Percentiles rank a stretch among this genome's conserved stretches.
phyloP scores from a whole-genome alignment of 768 basidiomycete species.

The Lyophyllum decastes region DNA sequence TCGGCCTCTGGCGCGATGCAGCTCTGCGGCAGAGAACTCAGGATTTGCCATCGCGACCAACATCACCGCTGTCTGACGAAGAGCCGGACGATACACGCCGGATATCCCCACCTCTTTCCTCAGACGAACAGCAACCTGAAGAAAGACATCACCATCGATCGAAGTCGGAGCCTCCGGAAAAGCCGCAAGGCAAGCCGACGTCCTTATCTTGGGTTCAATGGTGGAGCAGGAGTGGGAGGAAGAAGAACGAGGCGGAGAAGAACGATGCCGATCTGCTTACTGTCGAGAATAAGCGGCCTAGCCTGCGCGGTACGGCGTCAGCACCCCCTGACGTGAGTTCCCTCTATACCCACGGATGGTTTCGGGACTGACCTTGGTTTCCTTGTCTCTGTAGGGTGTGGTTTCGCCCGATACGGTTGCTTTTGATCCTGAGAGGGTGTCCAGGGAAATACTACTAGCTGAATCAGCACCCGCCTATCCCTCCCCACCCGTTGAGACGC shows the following conservation, averaged over 20 bases:
- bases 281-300: conserved; percentile 10
- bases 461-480: conserved; percentile 47
- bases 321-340: conserved; percentile 24
- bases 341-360: neutral
- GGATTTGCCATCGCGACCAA: conserved; percentile 33
- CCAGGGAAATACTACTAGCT: conserved; percentile 22
- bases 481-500: conserved; percentile 44
- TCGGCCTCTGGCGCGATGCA: conserved; percentile 67
- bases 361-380: neutral
- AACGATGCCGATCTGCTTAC: conserved; percentile 1
- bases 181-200: conserved; percentile 39
- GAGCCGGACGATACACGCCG: conserved; percentile 27
- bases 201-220: conserved; percentile 80
- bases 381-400: neutral
- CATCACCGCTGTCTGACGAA: conserved; percentile 34
- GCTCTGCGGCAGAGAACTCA: conserved; percentile 29
- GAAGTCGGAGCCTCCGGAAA: conserved; percentile 43
- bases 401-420: neutral
- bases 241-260: conserved; percentile 20
- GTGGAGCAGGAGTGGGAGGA: conserved; percentile 71
- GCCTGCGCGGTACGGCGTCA: conserved; percentile 26
- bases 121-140: conserved; percentile 21
- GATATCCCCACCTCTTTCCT: conserved; percentile 24
- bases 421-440: conserved; percentile 1
- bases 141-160: conserved; percentile 28